These are phyloP conservation scores for Beverwykella pulmonaria DNA, from an alignment of 495 filamentous ascomycete genomes.

Conservation along the genomic window DNA sequence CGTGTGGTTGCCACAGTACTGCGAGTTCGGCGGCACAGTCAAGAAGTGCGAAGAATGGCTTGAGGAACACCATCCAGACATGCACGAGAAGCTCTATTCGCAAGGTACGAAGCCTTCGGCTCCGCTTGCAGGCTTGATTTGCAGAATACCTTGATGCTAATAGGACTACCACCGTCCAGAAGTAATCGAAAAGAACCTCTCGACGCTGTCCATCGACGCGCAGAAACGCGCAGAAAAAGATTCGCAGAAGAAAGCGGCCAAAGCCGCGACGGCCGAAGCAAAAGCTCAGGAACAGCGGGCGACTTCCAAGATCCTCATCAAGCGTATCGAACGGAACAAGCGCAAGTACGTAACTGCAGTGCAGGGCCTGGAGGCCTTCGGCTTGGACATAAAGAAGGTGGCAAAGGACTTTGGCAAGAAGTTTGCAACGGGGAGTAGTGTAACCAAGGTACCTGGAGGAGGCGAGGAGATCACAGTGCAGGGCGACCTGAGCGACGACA, in stretches of 20 bases:
- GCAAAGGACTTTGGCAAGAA: constrained; percentile 88
- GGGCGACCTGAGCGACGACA: constrained; percentile 93
- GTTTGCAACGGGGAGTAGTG: constrained; percentile 90
- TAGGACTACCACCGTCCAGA: constrained; percentile 54
- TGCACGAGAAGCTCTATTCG: constrained; percentile 81
- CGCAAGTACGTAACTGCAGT: constrained; percentile 92
- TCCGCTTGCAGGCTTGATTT: not conserved
- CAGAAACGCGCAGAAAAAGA: constrained; percentile 93
- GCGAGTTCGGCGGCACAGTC: constrained; percentile 96
- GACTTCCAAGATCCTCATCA: constrained; percentile 81
- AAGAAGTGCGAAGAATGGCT: constrained; percentile 98
- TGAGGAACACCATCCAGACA: constrained; percentile 66
- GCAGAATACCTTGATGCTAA: not conserved
- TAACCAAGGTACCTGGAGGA: constrained; percentile 83
- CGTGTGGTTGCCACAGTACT: constrained; percentile 68
- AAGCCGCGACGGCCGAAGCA: constrained; percentile 79
- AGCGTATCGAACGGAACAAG: constrained; percentile 97
- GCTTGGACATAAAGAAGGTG: constrained; percentile 89
- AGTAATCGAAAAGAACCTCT: constrained; percentile 77
- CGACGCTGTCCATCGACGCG: constrained; percentile 81
- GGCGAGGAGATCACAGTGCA: constrained; percentile 98
- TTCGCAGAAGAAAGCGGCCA: constrained; percentile 90
- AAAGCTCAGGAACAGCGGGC: constrained; percentile 77
- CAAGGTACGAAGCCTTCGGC: constrained; percentile 58
- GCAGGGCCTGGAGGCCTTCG: constrained; percentile 85